Conservation (phyloP, 768 basidiomycete species). For the Lactifluus volemus region DNA sequence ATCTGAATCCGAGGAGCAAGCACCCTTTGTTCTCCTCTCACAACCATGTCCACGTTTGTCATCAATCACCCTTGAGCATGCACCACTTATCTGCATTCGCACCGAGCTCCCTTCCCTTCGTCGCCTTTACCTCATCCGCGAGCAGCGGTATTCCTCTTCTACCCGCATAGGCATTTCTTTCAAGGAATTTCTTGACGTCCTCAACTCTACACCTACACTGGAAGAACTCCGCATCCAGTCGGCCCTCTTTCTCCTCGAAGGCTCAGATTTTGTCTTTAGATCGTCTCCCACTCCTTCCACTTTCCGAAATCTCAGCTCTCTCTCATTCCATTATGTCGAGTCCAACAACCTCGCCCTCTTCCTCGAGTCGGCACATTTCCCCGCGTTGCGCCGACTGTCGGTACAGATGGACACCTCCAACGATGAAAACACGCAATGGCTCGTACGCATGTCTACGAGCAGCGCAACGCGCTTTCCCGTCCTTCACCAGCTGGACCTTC, state of each 20-base stretch:
- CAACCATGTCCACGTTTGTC: constrained; percentile 24
- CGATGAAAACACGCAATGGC: constrained; percentile 27
- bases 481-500: constrained; percentile 25
- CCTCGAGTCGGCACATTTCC: constrained; percentile 25
- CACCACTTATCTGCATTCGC: constrained; percentile 24
- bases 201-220: constrained; percentile 19
- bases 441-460: constrained; percentile 21
- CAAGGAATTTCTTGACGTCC: constrained; percentile 21
- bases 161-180: constrained; percentile 23
- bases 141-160: constrained; percentile 23
- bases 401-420: constrained; percentile 23
- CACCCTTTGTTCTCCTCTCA: constrained; percentile 22
- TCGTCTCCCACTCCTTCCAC: constrained; percentile 15
- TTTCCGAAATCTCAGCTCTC: constrained; percentile 20
- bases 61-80: constrained; percentile 25
- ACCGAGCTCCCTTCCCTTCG: constrained; percentile 23
- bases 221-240: constrained; percentile 24
- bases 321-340: constrained; percentile 24
- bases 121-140: constrained; percentile 22
- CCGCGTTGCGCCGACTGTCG: constrained; percentile 21
- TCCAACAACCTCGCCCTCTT: constrained; percentile 25
- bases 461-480: constrained; percentile 20
- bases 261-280: constrained; percentile 22
- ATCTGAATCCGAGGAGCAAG: constrained; percentile 22
- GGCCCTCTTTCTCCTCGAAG: constrained; percentile 22